Conservation (phyloP, 352 stramenopile genomes). For the Pythium myriotylum region DNA sequence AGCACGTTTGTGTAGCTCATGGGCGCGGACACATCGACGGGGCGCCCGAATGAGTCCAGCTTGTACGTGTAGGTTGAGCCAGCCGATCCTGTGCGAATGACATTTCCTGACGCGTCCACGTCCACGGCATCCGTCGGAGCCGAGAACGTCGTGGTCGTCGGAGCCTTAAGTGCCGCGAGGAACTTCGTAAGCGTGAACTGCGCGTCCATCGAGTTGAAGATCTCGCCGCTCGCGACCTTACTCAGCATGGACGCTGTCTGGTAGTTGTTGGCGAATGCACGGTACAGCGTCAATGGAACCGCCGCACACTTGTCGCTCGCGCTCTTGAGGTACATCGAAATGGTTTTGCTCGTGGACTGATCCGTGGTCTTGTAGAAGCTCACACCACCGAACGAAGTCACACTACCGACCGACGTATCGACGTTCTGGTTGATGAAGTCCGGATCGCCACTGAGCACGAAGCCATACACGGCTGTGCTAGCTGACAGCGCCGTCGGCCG, state of each 20-base stretch:
- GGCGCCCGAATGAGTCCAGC: conserved; percentile 30
- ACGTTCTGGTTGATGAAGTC: conserved; percentile 40
- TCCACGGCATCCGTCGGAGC: conserved; percentile 34
- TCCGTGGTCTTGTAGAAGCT: conserved; percentile 36
- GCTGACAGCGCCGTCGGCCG: conserved; percentile 8
- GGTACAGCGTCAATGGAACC: conserved; percentile 35
- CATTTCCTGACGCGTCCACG: conserved; percentile 27
- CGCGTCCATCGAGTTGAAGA: conserved; percentile 45
- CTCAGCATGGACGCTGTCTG: conserved; percentile 33
- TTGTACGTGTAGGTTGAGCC: conserved; percentile 32
- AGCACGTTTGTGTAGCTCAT: conserved; percentile 35
- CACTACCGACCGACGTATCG: conserved; percentile 2
- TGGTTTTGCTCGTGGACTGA: conserved; percentile 23
- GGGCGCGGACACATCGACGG: conserved; percentile 16
- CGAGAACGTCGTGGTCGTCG: conserved; percentile 12
- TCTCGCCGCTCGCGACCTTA: conserved; percentile 35
- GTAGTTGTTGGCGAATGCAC: conserved; percentile 36
- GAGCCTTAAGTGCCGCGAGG: conserved; percentile 23
- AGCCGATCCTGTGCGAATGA: conserved; percentile 28
- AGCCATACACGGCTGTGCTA: conserved; percentile 32
- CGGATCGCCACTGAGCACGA: conserved; percentile 30
- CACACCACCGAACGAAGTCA: conserved; percentile 28
- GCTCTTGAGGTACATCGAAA: conserved; percentile 33
- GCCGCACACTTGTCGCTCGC: conserved; percentile 24
- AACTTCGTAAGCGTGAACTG: conserved; percentile 32